phyloP scores from a whole-genome alignment of 2,329 filamentous ascomycete genomes.

The Claviceps citrina region DNA sequence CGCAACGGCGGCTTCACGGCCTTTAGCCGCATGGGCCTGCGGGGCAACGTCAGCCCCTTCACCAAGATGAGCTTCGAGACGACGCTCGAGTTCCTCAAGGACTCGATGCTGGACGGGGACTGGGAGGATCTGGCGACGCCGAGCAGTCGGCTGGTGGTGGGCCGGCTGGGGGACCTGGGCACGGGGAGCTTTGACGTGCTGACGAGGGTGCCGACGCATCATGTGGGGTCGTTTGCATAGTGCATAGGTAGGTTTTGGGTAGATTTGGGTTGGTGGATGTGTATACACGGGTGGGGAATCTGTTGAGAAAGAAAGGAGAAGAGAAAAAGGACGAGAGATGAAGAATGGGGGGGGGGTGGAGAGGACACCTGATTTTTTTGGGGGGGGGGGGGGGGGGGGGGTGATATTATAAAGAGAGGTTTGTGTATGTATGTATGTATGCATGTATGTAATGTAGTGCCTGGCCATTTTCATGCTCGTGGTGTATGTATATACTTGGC shows the following conservation, averaged over 20 bases:
- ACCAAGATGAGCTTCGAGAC: constrained; percentile 99
- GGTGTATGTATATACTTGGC: too few relatives aligned
- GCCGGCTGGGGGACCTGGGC: constrained; percentile 65
- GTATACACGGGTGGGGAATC: too few relatives aligned
- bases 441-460: too few relatives aligned
- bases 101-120: constrained; percentile 80
- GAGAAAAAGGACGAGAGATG: too few relatives aligned
- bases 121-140: constrained; percentile 78
- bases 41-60: constrained; percentile 73
- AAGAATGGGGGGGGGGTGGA: too few relatives aligned
- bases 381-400: too few relatives aligned
- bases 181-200: constrained; percentile 89
- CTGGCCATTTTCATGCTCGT: too few relatives aligned
- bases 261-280: too few relatives aligned
- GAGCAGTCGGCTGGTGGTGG: constrained; percentile 76
- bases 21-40: constrained; percentile 82
- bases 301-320: too few relatives aligned
- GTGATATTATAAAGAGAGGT: too few relatives aligned
- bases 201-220: constrained; percentile 40
- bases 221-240: constrained; percentile 11
- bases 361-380: too few relatives aligned
- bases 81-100: constrained; percentile 81
- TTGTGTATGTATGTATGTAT: too few relatives aligned
- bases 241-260: background rate
- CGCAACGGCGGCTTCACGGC: constrained; percentile 74